Evolutionary conservation across 179 eudicot species (phyloP).

Genomic region (Silene vulgaris): DNA sequence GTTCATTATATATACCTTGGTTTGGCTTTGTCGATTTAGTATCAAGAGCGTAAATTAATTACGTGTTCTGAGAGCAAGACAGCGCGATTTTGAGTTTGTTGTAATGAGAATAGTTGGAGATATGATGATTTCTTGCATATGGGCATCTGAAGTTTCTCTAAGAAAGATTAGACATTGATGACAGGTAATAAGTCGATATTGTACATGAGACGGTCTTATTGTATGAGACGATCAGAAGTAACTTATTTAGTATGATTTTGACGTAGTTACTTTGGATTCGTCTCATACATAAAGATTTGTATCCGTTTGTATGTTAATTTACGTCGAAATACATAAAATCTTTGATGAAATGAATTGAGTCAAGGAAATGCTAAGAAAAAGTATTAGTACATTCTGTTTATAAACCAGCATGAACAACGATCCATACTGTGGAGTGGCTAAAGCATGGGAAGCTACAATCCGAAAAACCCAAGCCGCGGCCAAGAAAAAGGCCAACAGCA

Average conservation of each 20-base stretch:
- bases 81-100: not conserved
- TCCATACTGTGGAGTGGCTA: conserved; percentile 41
- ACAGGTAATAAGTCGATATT: conserved; percentile 11
- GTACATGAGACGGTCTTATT: conserved; percentile 6
- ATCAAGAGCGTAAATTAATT: conserved; percentile 10
- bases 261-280: not conserved
- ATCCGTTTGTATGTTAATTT: too few species aligned
- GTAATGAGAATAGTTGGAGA: conserved; percentile 17
- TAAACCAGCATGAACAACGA: conserved; percentile 31
- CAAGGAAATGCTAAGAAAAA: not conserved
- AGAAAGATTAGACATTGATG: conserved; percentile 18
- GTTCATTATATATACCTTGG: not conserved
- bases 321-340: not conserved
- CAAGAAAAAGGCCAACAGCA: conserved; percentile 60
- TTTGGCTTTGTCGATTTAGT: not conserved
- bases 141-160: conserved; percentile 22
- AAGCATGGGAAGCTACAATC: conserved; percentile 85
- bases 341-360: not conserved
- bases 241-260: not conserved
- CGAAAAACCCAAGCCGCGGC: conserved; percentile 53
- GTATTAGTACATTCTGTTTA: conserved; percentile 8
- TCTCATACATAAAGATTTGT: not conserved
- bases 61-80: not conserved
- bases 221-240: conserved; percentile 15
- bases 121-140: conserved; percentile 25